Base-by-base conservation (phyloP, 305 asterid genomes). In the Fraxinus floribunda region DNA sequence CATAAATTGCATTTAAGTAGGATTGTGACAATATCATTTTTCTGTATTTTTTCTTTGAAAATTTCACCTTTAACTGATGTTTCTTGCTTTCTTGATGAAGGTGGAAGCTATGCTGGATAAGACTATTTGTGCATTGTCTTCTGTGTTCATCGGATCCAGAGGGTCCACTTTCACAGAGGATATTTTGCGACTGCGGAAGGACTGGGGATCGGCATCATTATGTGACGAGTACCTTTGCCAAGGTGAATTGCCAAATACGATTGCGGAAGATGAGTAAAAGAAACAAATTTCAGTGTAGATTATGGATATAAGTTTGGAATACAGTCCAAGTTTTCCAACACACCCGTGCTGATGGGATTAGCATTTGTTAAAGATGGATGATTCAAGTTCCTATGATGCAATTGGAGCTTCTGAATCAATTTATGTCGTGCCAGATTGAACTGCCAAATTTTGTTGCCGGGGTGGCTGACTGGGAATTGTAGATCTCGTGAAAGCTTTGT, bases 101-200 rank as follows among this genome's bases (percentile, higher is more conserved):
- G 92, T 90, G 86, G 92, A 90, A 64, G 91, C 92, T 32, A 90
- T 90, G 92, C 84, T 90, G 84, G 92, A 90, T 82, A 90, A 90
- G 85, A 88, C 91, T 11, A 90, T 88, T 18, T 90, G 91, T 76
- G 90, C 92, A 41, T 82, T 90, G 81, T 87, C 92, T n/a, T 74
- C 83, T 15, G 91, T 85, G 30, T 90, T 89, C 41, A 83, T 89
- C 55, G 92, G 92, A 41, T 78, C 91, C 26, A 80, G 89, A 2
- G 91, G 92, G 22, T 90, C 92, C 79, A 88, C 92, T 3, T 90
- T 90, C 86, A 90, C 92, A 13, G 92, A 90, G 36, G 92, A 90
- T 66, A 90, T 90, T 78, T 76, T 88, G 79, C 84, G 92, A 81
- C 89, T 90, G 9, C 86, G 92, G 62, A 90, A 80, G 68, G 92